Percentiles rank a stretch among this genome's conserved stretches.
These are phyloP conservation scores for Dactylis glomerata DNA, from an alignment of 176 grass and related monocot genomes.

Conservation along the genomic window DNA sequence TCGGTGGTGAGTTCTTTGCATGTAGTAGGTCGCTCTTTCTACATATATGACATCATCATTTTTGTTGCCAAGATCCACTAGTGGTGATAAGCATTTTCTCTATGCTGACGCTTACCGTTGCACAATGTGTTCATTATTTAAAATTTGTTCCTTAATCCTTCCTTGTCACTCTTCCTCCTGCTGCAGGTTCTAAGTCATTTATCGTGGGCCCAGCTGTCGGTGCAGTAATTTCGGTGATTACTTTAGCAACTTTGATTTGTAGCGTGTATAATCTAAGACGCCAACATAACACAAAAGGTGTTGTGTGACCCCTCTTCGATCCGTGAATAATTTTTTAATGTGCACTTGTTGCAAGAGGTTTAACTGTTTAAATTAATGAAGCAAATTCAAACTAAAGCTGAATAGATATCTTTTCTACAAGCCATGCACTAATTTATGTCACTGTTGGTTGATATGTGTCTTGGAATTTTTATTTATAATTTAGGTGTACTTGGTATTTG, in stretches of 20 bases:
- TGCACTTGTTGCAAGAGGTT: not conserved
- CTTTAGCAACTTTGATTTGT: not conserved
- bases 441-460: too few species aligned
- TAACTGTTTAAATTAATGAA: not conserved
- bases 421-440: not conserved
- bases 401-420: not conserved
- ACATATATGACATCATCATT: not conserved
- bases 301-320: not conserved
- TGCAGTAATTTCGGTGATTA: not conserved
- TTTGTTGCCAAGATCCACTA: not conserved
- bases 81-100: not conserved
- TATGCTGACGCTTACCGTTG: not conserved
- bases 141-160: not conserved
- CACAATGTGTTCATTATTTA: not conserved
- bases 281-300: not conserved
- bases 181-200: not conserved
- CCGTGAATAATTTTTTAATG: not conserved
- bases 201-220: not conserved
- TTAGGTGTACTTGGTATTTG: too few species aligned
- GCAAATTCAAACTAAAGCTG: not conserved
- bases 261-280: not conserved
- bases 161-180: not conserved
- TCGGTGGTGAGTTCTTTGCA: not conserved
- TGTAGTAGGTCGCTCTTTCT: not conserved
- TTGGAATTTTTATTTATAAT: too few species aligned